phyloP scores from a whole-genome alignment of 495 filamentous ascomycete species.

The Aspergillus haitiensis region DNA sequence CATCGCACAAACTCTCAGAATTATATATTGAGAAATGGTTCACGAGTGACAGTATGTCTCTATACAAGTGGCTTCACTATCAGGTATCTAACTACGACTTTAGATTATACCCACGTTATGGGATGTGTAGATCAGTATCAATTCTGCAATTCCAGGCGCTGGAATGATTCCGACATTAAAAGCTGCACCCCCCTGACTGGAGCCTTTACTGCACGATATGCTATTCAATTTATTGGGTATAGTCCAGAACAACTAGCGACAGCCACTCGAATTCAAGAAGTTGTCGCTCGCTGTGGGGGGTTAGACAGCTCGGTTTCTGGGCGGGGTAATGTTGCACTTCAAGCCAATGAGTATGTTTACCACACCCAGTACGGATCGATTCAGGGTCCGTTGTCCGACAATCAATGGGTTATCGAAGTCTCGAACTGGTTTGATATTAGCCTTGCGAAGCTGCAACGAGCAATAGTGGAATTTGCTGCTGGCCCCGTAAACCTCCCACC shows the following conservation, averaged over 20 bases:
- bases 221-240: background rate
- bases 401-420: constrained; percentile 37
- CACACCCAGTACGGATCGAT: constrained; percentile 1
- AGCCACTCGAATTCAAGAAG: too few species aligned
- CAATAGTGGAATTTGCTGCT: constrained; percentile 27
- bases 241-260: too few species aligned
- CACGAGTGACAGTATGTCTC: background rate
- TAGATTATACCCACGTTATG: constrained; percentile 9
- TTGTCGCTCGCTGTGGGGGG: too few species aligned
- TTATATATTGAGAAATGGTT: too few species aligned
- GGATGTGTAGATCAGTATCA: constrained; percentile 28
- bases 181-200: constrained; percentile 1
- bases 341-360: background rate
- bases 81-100: background rate
- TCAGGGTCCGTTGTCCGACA: constrained; percentile 22
- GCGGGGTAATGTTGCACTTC: too few species aligned
- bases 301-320: too few species aligned
- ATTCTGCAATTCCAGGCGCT: constrained; percentile 19
- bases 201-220: background rate
- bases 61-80: background rate
- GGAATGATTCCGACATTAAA: background rate
- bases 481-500: constrained; percentile 17
- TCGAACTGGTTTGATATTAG: constrained; percentile 26
- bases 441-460: constrained; percentile 29
- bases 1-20: constrained; percentile 9